Conservation (phyloP, 495 filamentous ascomycete genomes). For the Penicillium goetzii region DNA sequence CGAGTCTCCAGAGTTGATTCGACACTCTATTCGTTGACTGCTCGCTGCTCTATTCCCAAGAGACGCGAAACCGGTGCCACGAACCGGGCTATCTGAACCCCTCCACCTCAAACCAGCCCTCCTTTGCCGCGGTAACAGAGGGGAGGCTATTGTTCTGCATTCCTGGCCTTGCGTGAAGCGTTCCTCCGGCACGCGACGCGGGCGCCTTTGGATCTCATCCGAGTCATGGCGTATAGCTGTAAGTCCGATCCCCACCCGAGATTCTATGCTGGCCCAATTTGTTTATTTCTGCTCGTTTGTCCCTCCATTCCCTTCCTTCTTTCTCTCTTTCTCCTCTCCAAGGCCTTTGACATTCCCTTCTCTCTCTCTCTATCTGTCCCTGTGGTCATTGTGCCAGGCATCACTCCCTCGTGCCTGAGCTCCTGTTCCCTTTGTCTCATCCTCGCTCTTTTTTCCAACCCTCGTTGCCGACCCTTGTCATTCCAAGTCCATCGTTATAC, state of each 20-base stretch:
- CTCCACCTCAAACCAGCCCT: background rate
- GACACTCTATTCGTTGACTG: background rate
- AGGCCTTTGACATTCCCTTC: constrained; percentile 32
- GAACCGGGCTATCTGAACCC: constrained; percentile 9
- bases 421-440: constrained; percentile 4
- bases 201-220: constrained; percentile 31
- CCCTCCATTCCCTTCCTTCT: constrained; percentile 33
- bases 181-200: constrained; percentile 48
- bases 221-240: constrained; percentile 48
- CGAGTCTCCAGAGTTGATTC: constrained; percentile 2
- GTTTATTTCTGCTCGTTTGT: constrained; percentile 48
- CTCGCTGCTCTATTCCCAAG: background rate
- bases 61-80: constrained; percentile 28
- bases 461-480: constrained; percentile 13
- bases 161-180: constrained; percentile 48
- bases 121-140: constrained; percentile 41
- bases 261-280: constrained; percentile 44
- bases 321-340: constrained; percentile 6
- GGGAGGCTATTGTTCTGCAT: constrained; percentile 40
- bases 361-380: constrained; percentile 23
- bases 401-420: constrained; percentile 12
- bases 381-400: constrained; percentile 18
- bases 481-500: constrained; percentile 9
- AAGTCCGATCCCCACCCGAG: constrained; percentile 41
- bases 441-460: background rate